Percentiles rank a stretch among this genome's conserved stretches.
Conservation (phyloP, 1,139 yeast genomes). For the Casaregolazyma suthepensis region DNA sequence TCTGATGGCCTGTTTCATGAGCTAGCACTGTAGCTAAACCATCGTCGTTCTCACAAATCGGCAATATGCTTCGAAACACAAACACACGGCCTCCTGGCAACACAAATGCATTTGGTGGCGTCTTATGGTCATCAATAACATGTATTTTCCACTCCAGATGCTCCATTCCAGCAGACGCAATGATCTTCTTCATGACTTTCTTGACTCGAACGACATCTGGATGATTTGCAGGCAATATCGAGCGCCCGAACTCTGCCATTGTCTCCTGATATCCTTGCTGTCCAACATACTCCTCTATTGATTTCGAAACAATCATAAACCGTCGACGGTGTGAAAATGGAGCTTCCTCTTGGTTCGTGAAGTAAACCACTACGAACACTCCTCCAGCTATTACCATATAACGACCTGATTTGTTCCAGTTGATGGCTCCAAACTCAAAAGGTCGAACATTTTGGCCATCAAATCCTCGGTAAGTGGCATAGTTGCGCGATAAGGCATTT, state of each 20-base stretch:
- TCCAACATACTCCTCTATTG: conserved; percentile 64
- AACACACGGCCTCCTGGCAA: conserved; percentile 95
- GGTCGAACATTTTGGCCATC: conserved; percentile 1
- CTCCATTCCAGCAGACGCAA: conserved; percentile 35
- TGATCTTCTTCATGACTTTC: conserved; percentile 55
- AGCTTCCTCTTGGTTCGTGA: conserved; percentile 67
- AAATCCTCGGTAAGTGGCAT: conserved; percentile 8
- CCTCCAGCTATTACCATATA: conserved; percentile 9
- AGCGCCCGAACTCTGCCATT: conserved; percentile 33
- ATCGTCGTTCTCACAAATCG: conserved; percentile 74
- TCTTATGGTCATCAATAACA: conserved; percentile 61
- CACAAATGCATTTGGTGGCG: conserved; percentile 93
- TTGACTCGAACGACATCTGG: conserved; percentile 48
- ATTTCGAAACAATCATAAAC: conserved; percentile 65
- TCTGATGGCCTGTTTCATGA: conserved; percentile 90
- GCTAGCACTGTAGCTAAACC: conserved; percentile 91
- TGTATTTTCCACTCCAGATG: conserved; percentile 73
- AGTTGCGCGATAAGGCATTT: neutral
- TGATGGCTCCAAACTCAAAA: neutral
- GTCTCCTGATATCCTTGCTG: conserved; percentile 60
- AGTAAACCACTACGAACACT: conserved; percentile 42
- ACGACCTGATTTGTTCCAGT: conserved; percentile 8
- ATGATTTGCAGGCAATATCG: conserved; percentile 36
- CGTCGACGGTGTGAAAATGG: conserved; percentile 75
- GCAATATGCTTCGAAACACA: conserved; percentile 72